These are phyloP conservation scores for Amylocarpus encephaloides DNA, from an alignment of 2,329 filamentous ascomycete species.

Conservation along the genomic window DNA sequence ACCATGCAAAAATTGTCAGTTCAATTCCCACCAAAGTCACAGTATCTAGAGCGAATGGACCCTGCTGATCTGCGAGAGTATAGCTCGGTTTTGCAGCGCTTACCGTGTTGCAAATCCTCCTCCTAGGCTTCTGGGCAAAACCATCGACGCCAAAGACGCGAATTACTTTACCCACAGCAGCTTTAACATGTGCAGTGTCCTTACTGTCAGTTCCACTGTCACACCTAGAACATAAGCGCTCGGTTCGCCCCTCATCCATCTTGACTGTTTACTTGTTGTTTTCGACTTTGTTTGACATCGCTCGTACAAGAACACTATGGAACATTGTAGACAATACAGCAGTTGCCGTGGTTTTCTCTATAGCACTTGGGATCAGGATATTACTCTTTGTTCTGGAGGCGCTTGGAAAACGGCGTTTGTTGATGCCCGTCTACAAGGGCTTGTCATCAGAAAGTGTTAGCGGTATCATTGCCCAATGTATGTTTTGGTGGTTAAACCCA, in stretches of 20 bases:
- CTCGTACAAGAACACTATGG: conserved; percentile 17
- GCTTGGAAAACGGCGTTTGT: conserved; percentile 14
- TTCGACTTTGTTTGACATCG: conserved; percentile 14
- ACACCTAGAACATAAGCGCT: conserved; percentile 12
- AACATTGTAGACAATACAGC: conserved; percentile 20
- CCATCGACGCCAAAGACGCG: conserved; percentile 1
- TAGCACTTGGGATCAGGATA: conserved; percentile 16
- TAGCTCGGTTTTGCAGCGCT: background rate
- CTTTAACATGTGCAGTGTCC: background rate
- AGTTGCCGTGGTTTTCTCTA: conserved; percentile 16
- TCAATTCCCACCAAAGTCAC: background rate
- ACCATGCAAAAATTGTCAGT: background rate
- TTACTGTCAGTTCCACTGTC: conserved; percentile 5
- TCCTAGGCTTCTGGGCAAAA: conserved; percentile 1
- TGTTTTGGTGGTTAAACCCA: conserved; percentile 35
- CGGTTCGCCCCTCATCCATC: conserved; percentile 13
- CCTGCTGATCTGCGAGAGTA: background rate
- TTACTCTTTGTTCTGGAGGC: conserved; percentile 20
- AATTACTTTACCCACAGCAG: conserved; percentile 18
- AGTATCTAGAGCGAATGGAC: background rate
- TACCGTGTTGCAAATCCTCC: background rate
- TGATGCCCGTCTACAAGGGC: conserved; percentile 14
- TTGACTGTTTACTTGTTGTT: conserved; percentile 16
- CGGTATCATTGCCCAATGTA: conserved; percentile 30
- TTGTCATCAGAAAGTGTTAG: conserved; percentile 29